phyloP scores from a whole-genome alignment of 208 protist species.

The Leishmania gerbilli region DNA sequence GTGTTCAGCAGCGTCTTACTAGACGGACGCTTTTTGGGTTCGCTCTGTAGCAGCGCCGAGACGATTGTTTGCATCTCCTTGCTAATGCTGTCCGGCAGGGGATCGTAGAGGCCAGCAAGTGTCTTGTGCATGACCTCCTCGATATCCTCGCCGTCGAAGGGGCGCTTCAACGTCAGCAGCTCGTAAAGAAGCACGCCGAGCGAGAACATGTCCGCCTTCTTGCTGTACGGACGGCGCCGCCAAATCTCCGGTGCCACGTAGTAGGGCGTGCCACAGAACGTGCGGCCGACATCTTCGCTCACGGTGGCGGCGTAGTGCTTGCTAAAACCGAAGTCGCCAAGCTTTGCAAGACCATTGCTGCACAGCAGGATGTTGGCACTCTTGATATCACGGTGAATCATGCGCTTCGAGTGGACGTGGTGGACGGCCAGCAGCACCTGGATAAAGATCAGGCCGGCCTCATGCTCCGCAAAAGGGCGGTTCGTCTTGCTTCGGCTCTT shows the following conservation, averaged over 20 bases:
- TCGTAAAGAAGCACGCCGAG: slow-evolving; percentile 89
- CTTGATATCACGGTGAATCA: slow-evolving; percentile 89
- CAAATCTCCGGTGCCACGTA: slow-evolving; percentile 94
- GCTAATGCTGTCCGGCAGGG: slow-evolving; percentile 41
- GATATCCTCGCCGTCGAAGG: slow-evolving; percentile 70
- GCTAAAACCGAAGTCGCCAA: slow-evolving; percentile 82
- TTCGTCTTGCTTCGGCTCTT: slow-evolving; percentile 29
- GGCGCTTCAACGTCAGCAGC: slow-evolving; percentile 73
- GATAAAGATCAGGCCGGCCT: slow-evolving; percentile 58
- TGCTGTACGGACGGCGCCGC: slow-evolving; percentile 84
- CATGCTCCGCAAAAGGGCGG: slow-evolving; percentile 50
- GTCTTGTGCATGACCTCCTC: slow-evolving; percentile 67
- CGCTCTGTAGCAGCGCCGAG: slow-evolving; percentile 39
- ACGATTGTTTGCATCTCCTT: slow-evolving; percentile 58
- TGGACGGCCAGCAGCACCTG: slow-evolving; percentile 73
- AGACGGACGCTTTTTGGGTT: slow-evolving; percentile 50
- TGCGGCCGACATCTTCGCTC: slow-evolving; percentile 39
- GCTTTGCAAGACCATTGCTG: slow-evolving; percentile 72
- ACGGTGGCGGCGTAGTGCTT: slow-evolving; percentile 44
- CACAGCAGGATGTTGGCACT: slow-evolving; percentile 79
- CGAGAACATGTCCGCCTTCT: slow-evolving; percentile 93
- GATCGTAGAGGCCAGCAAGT: slow-evolving; percentile 40
- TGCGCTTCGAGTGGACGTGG: slow-evolving; percentile 75
- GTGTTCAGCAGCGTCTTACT: slow-evolving; percentile 65
- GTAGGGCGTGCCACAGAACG: slow-evolving; percentile 83